Base-by-base conservation (phyloP, 164 flowering plant species). In the Umbilicus rupestris region DNA sequence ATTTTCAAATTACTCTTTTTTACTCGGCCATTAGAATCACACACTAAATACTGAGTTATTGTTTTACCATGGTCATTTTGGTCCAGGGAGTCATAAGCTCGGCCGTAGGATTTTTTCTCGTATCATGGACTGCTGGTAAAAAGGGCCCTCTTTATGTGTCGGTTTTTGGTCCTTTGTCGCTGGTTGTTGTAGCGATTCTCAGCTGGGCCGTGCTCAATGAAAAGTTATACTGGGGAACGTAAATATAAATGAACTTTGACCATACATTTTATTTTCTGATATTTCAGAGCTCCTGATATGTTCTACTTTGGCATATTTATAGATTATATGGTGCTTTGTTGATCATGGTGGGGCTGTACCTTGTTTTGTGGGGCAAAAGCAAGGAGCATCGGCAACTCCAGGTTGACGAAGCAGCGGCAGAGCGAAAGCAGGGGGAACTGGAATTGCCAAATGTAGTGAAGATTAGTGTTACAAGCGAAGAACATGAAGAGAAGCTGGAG, bases 141-240 rank as follows among this genome's bases (percentile, higher is more conserved):
- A 87, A 82, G 74, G 97, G 98, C 17, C 87, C 70, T 57, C 86
- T 93, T 5, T 93, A 82, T 31, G 96, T 82, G n/a, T 90, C 97
- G 0, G 87, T 88, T 47, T 90, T 90, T 73, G 86, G 76, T 71
- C 98, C 97, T 1, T 66, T 90, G 72, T 46, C 85, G 74, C 82
- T 92, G 1, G 77, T 90, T 16, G 70, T 90, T 37, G 90, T 85
- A 2, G 97, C 92, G 0, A 31, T 85, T 15, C 37, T 83, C 11
- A 86, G 93, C 42, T 87, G 92, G 92, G 85, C 81, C 0, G 19
- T 89, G 24, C 81, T 87, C 3, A 71, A 65, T 11, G 92, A 89
- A 71, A 85, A 83, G 68, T 14, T 89, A 59, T 78, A 82, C 57
- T 57, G 75, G 8, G 96, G 94, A 76, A 89, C 84, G 97, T 90